Base-by-base conservation (phyloP, 148 eudicot genomes). In the Heliosperma pusillum region DNA sequence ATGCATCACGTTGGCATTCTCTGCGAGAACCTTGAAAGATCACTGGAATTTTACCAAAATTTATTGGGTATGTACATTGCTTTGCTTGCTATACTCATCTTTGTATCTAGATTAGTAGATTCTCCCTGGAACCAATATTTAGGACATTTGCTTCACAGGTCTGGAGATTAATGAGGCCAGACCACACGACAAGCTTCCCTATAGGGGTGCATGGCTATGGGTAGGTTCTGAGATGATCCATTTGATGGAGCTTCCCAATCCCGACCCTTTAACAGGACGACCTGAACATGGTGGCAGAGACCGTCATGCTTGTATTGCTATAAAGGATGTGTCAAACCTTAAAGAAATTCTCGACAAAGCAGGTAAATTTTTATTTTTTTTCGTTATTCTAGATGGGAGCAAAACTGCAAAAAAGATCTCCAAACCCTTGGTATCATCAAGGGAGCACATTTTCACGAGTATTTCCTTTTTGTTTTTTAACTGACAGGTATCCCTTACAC, bases 161-260 rank as follows among this genome's bases (percentile, higher is more conserved):
- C 89, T 95, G 24, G 74, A 87, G 81, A 92, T 92, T 82, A 95
- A 95, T 72, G 99, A 95, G 85, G 99, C 91, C 25, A 87, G 99
- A 75, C 99, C 99, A 27, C 84, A 92, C 71, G 92, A 95, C 78
- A 95, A 95, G 87, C 99, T 92, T 24, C 99, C 99, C 2, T 95
- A 95, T 66, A 83, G 99, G 74, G 99, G 99, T 83, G 96, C 99
- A 53, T 95, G 97, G 97, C 85, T 95, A 47, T 95, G 99, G 99
- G 99, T 95, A 60, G 99, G 97, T 47, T 83, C 97, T 53, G 96
- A 88, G 83, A 95, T 92, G 99, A 92, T 95, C 74, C 99, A 95
- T 83, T 79, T 95, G 58, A 95, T 95, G 99, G 99, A 95, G 82
- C 99, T 95, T 27, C 96, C 99, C 26, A 95, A 95, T 81, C 99